phyloP scores from a whole-genome alignment of 306 rosid species.

The Pueraria montana region DNA sequence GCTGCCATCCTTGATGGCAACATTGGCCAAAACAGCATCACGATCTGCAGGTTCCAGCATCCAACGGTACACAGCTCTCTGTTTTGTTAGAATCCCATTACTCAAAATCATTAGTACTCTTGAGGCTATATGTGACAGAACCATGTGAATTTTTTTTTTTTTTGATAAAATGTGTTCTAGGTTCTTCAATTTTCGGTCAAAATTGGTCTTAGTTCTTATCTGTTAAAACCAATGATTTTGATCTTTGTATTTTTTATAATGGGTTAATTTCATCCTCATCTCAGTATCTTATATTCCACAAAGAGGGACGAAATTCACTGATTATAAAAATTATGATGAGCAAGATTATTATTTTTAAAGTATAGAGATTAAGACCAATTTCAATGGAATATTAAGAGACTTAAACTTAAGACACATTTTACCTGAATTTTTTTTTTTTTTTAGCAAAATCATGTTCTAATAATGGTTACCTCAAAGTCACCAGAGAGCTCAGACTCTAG shows the following conservation, averaged over 20 bases:
- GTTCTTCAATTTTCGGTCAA: neutral
- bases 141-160: neutral
- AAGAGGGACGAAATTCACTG: too few relatives aligned
- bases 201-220: neutral
- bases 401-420: neutral
- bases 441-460: neutral
- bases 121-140: neutral
- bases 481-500: constrained; percentile 84
- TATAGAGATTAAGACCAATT: neutral
- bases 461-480: constrained; percentile 72
- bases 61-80: constrained; percentile 91
- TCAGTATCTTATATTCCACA: too few relatives aligned
- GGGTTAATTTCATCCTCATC: too few relatives aligned
- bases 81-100: neutral
- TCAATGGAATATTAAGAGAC: neutral
- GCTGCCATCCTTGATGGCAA: constrained; percentile 64
- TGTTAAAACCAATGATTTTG: neutral
- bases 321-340: too few relatives aligned
- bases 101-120: constrained; percentile 13
- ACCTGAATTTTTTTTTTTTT: neutral
- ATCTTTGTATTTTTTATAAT: too few relatives aligned
- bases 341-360: neutral
- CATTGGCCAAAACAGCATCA: constrained; percentile 77
- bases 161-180: neutral
- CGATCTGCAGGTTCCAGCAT: constrained; percentile 77